phyloP scores from a whole-genome alignment of 768 basidiomycete species.

The Mycena vitilis region DNA sequence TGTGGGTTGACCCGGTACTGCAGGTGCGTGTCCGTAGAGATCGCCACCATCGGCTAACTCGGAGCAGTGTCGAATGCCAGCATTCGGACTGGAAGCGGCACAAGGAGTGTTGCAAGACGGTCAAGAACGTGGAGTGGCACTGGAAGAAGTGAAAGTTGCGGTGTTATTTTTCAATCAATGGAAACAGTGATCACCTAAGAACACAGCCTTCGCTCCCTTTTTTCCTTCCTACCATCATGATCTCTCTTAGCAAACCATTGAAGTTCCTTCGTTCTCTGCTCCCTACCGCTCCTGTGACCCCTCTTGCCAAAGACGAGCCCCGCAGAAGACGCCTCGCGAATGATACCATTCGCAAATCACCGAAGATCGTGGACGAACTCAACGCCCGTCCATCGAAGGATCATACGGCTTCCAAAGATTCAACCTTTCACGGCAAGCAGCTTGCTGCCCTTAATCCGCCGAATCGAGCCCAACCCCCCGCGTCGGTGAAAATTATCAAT shows the following conservation, averaged over 20 bases:
- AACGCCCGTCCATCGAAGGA: constrained; percentile 33
- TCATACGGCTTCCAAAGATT: constrained; percentile 47
- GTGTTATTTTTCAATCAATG: no score
- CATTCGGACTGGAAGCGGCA: constrained; percentile 28
- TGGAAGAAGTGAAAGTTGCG: constrained; percentile 6
- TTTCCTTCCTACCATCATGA: no score
- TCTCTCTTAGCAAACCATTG: no score
- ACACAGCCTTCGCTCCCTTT: no score
- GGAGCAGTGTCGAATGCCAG: constrained; percentile 30
- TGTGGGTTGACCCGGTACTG: constrained; percentile 32
- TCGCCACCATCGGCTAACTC: not conserved
- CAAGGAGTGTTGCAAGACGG: constrained; percentile 30
- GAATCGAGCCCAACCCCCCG: constrained; percentile 24
- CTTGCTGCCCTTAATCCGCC: constrained; percentile 42
- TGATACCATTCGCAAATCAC: constrained; percentile 29
- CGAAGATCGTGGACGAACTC: constrained; percentile 35
- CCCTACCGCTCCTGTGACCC: no score
- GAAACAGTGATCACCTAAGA: no score
- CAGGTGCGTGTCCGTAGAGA: constrained; percentile 16
- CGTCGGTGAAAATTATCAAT: constrained; percentile 45
- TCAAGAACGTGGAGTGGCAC: constrained; percentile 30
- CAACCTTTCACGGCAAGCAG: constrained; percentile 43
- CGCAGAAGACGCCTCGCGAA: constrained; percentile 15
- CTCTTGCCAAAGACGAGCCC: no score
- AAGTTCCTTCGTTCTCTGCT: no score